Evolutionary conservation across 2,329 filamentous ascomycete species (phyloP).

Genomic region (Alternaria rosae): DNA sequence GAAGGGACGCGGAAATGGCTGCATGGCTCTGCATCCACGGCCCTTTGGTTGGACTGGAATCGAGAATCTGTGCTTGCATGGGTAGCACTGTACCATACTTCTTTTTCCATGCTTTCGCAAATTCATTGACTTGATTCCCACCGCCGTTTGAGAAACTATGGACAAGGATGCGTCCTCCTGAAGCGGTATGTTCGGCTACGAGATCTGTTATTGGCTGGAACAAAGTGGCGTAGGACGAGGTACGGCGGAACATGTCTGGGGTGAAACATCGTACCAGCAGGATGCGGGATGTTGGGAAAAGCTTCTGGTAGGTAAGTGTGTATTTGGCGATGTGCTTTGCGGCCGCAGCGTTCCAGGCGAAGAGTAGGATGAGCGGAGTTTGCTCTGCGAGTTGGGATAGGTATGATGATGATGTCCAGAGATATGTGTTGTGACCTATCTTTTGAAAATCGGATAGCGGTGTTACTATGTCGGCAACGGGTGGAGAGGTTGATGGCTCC

Average conservation of each 20-base stretch:
- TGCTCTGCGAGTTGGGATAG: slow-evolving; percentile 8
- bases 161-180: slow-evolving; percentile 38
- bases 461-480: slow-evolving; percentile 5
- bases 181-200: slow-evolving; percentile 30
- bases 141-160: slow-evolving; percentile 50
- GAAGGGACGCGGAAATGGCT: slow-evolving; percentile 40
- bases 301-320: slow-evolving; percentile 37
- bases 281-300: slow-evolving; percentile 43
- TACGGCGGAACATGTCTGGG: slow-evolving; percentile 39
- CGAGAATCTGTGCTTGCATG: slow-evolving; percentile 42
- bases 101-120: slow-evolving; percentile 42
- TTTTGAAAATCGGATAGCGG: slow-evolving; percentile 42
- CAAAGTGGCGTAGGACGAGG: slow-evolving; percentile 21
- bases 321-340: slow-evolving; percentile 50
- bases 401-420: slow-evolving; percentile 36
- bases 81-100: slow-evolving; percentile 29
- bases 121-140: slow-evolving; percentile 42
- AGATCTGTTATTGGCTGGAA: slow-evolving; percentile 37
- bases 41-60: slow-evolving; percentile 45
- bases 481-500: slow-evolving; percentile 12
- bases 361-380: slow-evolving; percentile 42
- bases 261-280: slow-evolving; percentile 41
- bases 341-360: slow-evolving; percentile 47
- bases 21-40: slow-evolving; percentile 41
- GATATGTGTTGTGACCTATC: slow-evolving; percentile 45